Percentiles rank a stretch among this genome's conserved stretches.
Evolutionary conservation across 1,284 basidiomycete species (phyloP).

Genomic region (Cutaneotrichosporon spelunceum): DNA sequence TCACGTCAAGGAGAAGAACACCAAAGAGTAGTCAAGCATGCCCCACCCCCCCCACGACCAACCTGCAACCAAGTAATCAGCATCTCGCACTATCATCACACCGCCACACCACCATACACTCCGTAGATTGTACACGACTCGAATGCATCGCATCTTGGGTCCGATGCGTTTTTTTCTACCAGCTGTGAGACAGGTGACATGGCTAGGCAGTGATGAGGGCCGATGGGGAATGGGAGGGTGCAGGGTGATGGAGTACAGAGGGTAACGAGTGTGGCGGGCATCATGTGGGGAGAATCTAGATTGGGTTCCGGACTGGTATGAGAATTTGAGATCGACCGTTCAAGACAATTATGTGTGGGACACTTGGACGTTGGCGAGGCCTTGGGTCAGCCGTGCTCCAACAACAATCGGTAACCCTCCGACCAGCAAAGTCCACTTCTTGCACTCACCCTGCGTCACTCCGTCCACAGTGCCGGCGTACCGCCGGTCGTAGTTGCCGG

Average conservation of each 20-base stretch:
- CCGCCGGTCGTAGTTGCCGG: constrained; percentile 10
- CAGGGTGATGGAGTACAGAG: background rate
- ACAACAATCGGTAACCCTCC: background rate
- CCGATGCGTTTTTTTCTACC: constrained; percentile 1
- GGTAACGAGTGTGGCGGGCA: constrained; percentile 20
- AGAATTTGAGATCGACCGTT: background rate
- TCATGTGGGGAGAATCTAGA: constrained; percentile 14
- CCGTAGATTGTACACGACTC: constrained; percentile 8
- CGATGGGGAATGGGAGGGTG: background rate
- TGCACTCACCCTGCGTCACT: constrained; percentile 36
- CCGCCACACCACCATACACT: background rate
- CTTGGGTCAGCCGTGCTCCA: constrained; percentile 12
- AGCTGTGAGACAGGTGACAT: constrained; percentile 3
- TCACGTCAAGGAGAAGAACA: constrained; percentile 22
- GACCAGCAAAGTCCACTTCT: background rate
- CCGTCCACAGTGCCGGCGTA: constrained; percentile 29
- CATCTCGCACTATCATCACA: background rate
- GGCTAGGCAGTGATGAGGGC: background rate
- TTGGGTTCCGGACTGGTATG: background rate
- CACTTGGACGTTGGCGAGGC: constrained; percentile 34
- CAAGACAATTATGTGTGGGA: constrained; percentile 24
- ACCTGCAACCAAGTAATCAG: background rate
- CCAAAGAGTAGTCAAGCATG: background rate
- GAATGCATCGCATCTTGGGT: constrained; percentile 11
- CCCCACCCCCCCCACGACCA: background rate